Percentiles rank a stretch among this genome's conserved stretches.
Evolutionary conservation across 768 basidiomycete species (phyloP).

Genomic region (Dendrothele bispora): DNA sequence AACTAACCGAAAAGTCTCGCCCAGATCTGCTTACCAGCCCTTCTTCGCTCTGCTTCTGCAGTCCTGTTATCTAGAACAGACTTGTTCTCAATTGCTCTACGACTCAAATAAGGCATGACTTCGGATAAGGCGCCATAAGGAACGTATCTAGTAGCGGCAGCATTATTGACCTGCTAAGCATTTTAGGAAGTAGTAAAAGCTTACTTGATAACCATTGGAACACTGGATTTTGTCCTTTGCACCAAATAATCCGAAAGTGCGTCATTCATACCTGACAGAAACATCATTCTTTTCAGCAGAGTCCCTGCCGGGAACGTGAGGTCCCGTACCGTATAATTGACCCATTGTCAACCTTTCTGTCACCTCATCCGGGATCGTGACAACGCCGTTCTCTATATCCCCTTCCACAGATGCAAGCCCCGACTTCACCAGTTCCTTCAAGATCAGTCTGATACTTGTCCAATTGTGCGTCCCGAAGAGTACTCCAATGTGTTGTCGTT

Average conservation of each 20-base stretch:
- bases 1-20: slow-evolving; percentile 35
- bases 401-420: slow-evolving; percentile 50
- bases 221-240: slow-evolving; percentile 42
- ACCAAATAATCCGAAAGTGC: slow-evolving; percentile 74
- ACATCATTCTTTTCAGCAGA: not conserved
- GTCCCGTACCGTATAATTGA: slow-evolving; percentile 75
- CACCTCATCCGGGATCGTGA: slow-evolving; percentile 52
- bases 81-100: slow-evolving; percentile 93
- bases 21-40: slow-evolving; percentile 56
- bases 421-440: slow-evolving; percentile 55
- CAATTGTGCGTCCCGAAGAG: slow-evolving; percentile 90
- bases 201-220: slow-evolving; percentile 81
- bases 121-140: slow-evolving; percentile 76
- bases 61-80: slow-evolving; percentile 75
- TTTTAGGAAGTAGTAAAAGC: slow-evolving; percentile 6
- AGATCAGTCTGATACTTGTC: slow-evolving; percentile 59
- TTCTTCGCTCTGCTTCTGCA: slow-evolving; percentile 58
- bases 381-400: slow-evolving; percentile 20
- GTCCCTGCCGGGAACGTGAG: not conserved
- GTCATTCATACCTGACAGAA: slow-evolving; percentile 76
- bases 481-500: slow-evolving; percentile 47
- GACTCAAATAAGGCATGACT: slow-evolving; percentile 87
- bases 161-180: not conserved
- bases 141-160: slow-evolving; percentile 45
- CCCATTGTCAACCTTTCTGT: slow-evolving; percentile 71